These are phyloP conservation scores for Leucocoprinus leucothites DNA, from an alignment of 768 basidiomycete genomes.

Conservation along the genomic window DNA sequence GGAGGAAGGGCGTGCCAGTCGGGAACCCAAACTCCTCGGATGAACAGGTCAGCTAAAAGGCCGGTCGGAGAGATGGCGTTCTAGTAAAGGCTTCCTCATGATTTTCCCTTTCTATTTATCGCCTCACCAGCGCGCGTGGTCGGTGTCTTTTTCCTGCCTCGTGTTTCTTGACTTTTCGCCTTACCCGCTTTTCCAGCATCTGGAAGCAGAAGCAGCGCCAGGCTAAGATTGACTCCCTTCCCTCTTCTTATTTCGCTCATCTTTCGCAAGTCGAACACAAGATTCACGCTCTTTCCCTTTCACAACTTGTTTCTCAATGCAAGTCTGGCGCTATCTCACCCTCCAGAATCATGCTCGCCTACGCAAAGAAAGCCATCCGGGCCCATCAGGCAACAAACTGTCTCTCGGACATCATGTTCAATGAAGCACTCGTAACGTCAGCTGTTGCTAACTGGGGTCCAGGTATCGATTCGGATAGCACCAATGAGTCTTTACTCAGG, in stretches of 20 bases:
- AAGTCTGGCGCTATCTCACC: constrained; percentile 38
- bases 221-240: constrained; percentile 38
- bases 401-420: constrained; percentile 63
- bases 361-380: constrained; percentile 51
- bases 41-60: constrained; percentile 11
- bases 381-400: constrained; percentile 65
- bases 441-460: constrained; percentile 38
- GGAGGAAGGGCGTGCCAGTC: constrained; percentile 8
- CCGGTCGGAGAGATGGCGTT: neutral
- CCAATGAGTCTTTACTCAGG: constrained; percentile 13
- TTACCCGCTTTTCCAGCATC: constrained; percentile 25
- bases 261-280: constrained; percentile 44
- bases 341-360: constrained; percentile 43
- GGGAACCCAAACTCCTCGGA: constrained; percentile 12
- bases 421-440: constrained; percentile 36
- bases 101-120: constrained; percentile 33
- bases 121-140: constrained; percentile 40
- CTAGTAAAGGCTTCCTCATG: constrained; percentile 21
- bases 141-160: constrained; percentile 19
- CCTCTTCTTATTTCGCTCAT: constrained; percentile 33
- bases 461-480: constrained; percentile 30
- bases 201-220: constrained; percentile 45
- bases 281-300: constrained; percentile 46
- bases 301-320: constrained; percentile 44
- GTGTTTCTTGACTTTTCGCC: neutral